Conservation (phyloP, 2,329 filamentous ascomycete genomes). For the Beauveria asiatica region DNA sequence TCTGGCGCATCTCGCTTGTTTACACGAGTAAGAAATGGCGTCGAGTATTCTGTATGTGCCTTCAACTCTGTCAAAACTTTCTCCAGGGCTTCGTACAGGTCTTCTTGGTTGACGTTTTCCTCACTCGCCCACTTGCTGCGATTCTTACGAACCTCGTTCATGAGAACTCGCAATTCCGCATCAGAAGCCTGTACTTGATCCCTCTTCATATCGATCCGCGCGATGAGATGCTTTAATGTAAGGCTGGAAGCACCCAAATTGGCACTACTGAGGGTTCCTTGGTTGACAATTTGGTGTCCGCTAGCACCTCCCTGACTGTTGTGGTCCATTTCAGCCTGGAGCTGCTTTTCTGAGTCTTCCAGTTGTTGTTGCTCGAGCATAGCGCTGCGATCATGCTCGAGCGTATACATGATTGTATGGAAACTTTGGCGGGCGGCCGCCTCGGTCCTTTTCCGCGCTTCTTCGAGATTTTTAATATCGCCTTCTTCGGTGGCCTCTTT, state of each 20-base stretch:
- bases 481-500: slow-evolving; percentile 69
- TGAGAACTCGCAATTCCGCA: slow-evolving; percentile 80
- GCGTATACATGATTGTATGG: slow-evolving; percentile 86
- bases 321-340: slow-evolving; percentile 88
- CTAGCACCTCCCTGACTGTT: slow-evolving; percentile 37
- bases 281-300: slow-evolving; percentile 51
- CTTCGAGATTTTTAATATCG: slow-evolving; percentile 85
- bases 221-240: slow-evolving; percentile 93
- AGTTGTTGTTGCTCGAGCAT: slow-evolving; percentile 97
- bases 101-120: slow-evolving; percentile 94
- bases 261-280: slow-evolving; percentile 84
- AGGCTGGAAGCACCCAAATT: slow-evolving; percentile 94
- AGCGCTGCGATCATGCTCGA: slow-evolving; percentile 89
- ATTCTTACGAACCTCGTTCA: slow-evolving; percentile 97
- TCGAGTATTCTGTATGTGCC: slow-evolving; percentile 93
- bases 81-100: slow-evolving; percentile 92
- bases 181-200: slow-evolving; percentile 86
- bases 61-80: slow-evolving; percentile 97
- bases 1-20: slow-evolving; percentile 97
- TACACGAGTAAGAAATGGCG: slow-evolving; percentile 87
- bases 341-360: slow-evolving; percentile 91
- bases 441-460: slow-evolving; percentile 83
- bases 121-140: slow-evolving; percentile 98
- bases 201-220: slow-evolving; percentile 87
- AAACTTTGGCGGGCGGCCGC: slow-evolving; percentile 85